Base-by-base conservation (phyloP, 1,139 yeast genomes). In the Meyerozyma carpophila region DNA sequence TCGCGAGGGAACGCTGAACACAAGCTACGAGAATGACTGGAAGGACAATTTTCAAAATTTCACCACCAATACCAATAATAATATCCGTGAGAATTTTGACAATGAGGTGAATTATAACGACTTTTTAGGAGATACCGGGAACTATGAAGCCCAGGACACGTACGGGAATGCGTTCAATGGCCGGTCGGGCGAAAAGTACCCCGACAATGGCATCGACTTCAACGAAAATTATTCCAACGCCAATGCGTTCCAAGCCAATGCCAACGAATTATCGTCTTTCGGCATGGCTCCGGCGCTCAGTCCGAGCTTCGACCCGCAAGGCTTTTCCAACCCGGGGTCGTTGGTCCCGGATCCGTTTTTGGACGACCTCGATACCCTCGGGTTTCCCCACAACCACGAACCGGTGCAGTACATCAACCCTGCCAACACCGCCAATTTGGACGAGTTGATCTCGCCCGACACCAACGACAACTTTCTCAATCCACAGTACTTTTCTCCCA, bases 401-500 rank as follows among this genome's bases (percentile, higher is more conserved):
- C 47, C 45, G 36, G 36, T 46, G 29, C 36, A 32, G 18, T 43
- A 41, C 34, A 40, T 37, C 8, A 39, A 32, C 8, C 39, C 43
- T 10, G 37, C 16, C 27, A 46, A 21, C 43, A 43, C 48, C 9
- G 18, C 47, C 32, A 46, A 46, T 32, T 42, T 46, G 38, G 49
- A 46, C 36, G 46, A 43, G 41, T 36, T 46, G 26, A 43, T 46
- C 32, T 45, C 48, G 18, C 48, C 49, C 28, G 45, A 46, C 34
- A 44, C 32, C 29, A 45, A 43, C 27, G 37, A 34, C 13, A 34
- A 34, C 39, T 69, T 65, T 42, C 52, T 69, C 40, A 68, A 64
- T 42, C 65, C 75, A 6, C 74, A 69, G 47, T 71, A 70, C 52
- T 72, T 72, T 45, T 69, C 75, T 1, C 77, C 77, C 3, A 64